Percentiles rank a stretch among this genome's conserved stretches.
phyloP scores from a whole-genome alignment of 208 protist genomes.

The Zelonia costaricensis region DNA sequence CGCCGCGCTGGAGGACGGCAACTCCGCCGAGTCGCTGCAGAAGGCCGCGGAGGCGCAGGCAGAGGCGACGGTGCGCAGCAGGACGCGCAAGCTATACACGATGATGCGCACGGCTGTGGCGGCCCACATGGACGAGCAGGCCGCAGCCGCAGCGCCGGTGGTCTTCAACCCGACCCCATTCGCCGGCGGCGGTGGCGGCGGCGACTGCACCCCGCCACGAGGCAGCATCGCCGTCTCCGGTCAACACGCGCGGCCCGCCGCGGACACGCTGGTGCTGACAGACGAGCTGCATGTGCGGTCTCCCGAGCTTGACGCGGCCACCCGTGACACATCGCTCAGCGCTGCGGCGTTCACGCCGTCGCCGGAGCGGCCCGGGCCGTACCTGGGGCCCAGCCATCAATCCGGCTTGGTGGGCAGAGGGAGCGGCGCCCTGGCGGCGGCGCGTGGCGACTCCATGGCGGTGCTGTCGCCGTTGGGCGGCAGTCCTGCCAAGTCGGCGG shows the following conservation, averaged over 20 bases:
- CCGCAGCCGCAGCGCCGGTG: not conserved
- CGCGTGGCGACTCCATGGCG: slow-evolving; percentile 10
- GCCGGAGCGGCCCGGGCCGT: slow-evolving; percentile 3
- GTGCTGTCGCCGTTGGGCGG: slow-evolving; percentile 35
- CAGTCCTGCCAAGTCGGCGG: slow-evolving; percentile 12
- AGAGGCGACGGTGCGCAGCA: slow-evolving; percentile 34
- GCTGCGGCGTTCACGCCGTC: not conserved
- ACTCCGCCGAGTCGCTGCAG: slow-evolving; percentile 36
- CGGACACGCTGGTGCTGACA: slow-evolving; percentile 15
- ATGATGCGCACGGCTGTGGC: slow-evolving; percentile 49
- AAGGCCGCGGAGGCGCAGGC: slow-evolving; percentile 17
- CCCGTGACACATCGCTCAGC: not conserved
- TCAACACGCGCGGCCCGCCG: too few relatives aligned
- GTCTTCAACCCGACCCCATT: slow-evolving; percentile 5
- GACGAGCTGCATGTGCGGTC: slow-evolving; percentile 20
- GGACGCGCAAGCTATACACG: slow-evolving; percentile 56
- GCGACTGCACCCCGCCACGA: too few relatives aligned
- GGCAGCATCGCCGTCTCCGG: too few relatives aligned
- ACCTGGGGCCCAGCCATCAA: not conserved
- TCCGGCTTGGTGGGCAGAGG: too few relatives aligned
- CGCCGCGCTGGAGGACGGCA: slow-evolving; percentile 48
- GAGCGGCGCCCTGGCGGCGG: too few relatives aligned
- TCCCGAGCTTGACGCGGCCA: slow-evolving; percentile 2
- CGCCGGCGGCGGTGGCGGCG: not conserved
- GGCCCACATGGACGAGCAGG: slow-evolving; percentile 15